These are phyloP conservation scores for Salix dunnii DNA, from an alignment of 345 rosid species.

Conservation along the genomic window DNA sequence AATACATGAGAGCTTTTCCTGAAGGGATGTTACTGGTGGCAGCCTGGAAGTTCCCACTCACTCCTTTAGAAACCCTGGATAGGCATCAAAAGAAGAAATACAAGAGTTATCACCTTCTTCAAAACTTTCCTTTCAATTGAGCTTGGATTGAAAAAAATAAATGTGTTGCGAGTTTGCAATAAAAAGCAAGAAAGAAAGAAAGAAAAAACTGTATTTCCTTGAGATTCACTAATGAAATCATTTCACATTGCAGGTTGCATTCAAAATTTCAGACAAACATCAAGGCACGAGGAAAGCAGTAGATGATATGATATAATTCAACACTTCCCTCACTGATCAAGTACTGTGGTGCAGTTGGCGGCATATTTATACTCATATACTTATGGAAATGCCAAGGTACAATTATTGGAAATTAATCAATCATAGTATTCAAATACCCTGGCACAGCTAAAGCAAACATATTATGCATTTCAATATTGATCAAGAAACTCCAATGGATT, in stretches of 20 bases:
- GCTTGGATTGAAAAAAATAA: background rate
- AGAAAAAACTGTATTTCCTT: background rate
- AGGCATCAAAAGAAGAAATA: background rate
- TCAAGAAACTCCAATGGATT: background rate
- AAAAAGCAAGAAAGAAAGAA: background rate
- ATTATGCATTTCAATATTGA: background rate
- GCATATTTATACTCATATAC: background rate
- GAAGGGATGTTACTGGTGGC: slow-evolving; percentile 88
- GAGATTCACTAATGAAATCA: background rate
- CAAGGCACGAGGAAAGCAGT: background rate
- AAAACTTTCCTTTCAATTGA: background rate
- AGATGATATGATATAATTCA: background rate
- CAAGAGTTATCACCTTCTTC: background rate
- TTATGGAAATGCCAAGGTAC: background rate
- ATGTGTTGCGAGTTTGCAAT: background rate
- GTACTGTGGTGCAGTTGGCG: background rate
- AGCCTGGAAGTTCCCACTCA: slow-evolving; percentile 74
- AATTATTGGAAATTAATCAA: background rate
- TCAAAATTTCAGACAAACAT: background rate
- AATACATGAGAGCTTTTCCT: slow-evolving; percentile 84
- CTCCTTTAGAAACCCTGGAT: slow-evolving; percentile 85
- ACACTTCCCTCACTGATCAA: background rate
- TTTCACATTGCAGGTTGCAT: background rate
- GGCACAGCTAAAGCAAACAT: background rate
- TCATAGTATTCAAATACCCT: background rate